These are phyloP conservation scores for Suhomyces taliae DNA, from an alignment of 1,139 yeast genomes.

Conservation along the genomic window DNA sequence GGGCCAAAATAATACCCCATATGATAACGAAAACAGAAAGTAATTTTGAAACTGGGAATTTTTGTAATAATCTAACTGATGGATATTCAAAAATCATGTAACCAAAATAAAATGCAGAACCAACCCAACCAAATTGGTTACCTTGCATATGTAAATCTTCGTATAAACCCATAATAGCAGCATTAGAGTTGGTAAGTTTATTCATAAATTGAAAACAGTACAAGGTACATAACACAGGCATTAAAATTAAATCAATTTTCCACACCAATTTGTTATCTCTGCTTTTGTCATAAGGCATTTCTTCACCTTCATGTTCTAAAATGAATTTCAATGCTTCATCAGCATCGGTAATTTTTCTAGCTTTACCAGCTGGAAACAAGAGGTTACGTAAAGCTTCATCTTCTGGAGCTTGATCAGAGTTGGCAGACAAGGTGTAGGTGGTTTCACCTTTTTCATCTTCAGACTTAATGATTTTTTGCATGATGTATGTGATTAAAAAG, in stretches of 20 bases:
- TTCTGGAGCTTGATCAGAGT: background rate
- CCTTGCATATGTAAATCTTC: conserved; percentile 17
- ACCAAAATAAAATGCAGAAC: conserved; percentile 16
- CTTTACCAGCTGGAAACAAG: background rate
- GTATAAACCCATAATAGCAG: conserved; percentile 53
- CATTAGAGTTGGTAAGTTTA: conserved; percentile 55
- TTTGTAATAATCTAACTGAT: conserved; percentile 5
- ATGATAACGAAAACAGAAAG: conserved; percentile 29
- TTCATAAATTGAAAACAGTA: conserved; percentile 65
- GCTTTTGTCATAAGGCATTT: conserved; percentile 3
- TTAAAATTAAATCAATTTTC: conserved; percentile 52
- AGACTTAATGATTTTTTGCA: too few species aligned
- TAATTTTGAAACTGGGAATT: conserved; percentile 7
- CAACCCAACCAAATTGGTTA: conserved; percentile 18
- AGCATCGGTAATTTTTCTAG: background rate
- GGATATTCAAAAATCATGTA: conserved; percentile 9
- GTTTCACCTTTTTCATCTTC: too few species aligned
- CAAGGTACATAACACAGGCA: conserved; percentile 54
- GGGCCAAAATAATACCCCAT: conserved; percentile 8
- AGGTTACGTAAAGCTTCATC: background rate
- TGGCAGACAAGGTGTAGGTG: too few species aligned
- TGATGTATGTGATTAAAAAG: too few species aligned
- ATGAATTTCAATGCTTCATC: conserved; percentile 3
- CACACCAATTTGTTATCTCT: conserved; percentile 27
- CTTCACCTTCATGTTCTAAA: conserved; percentile 1